Base-by-base conservation (phyloP, 2,329 filamentous ascomycete species). In the Alternaria metachromatica region DNA sequence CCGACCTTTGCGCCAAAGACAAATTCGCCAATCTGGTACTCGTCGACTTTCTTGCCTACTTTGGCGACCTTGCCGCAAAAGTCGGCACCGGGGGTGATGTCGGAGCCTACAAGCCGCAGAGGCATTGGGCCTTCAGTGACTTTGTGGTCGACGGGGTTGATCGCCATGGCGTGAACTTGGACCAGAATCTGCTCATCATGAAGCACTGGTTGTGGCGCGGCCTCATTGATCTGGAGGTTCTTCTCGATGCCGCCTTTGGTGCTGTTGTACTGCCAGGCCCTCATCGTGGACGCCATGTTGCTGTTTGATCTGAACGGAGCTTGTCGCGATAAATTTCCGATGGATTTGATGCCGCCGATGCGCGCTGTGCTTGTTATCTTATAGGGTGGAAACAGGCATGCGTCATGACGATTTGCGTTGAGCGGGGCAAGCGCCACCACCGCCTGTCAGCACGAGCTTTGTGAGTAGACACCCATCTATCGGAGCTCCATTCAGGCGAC, bases 101-200 rank as follows among this genome's bases (percentile, higher is more conserved):
- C 78, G 5, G 82, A 75, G 6, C 86, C 59, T 3, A 84, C 21
- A 6, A 72, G 62, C 21, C 65, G 67, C 12, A 74, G 28, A 1
- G 68, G 68, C 41, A 70, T 55, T 0, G 83, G 76, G 26, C 84
- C 78, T 71, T 90, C 88, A 10, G 86, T 82, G 2, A 87, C 67
- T 76, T 91, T 91, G 83, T 88, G 87, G 82, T 92, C 90, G 26
- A 86, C 86, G 0, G 88, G 88, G 73, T 91, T 91, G 66, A 90
- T 73, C 23, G 85, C 80, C 25, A 83, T 82, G 60, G 83, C 80
- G 61, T 85, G 77, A 8, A 91, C 85, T 65, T 85, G 79, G 53
- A 91, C 80, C 13, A 90, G 82, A 48, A 89, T 73, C 64, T 87
- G 82, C 41, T 83, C 72, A 49, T 76, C 78, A 62, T 66, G 79